Conservation (phyloP, 176 grass and related monocot species). For the Coix lacrymajobi region DNA sequence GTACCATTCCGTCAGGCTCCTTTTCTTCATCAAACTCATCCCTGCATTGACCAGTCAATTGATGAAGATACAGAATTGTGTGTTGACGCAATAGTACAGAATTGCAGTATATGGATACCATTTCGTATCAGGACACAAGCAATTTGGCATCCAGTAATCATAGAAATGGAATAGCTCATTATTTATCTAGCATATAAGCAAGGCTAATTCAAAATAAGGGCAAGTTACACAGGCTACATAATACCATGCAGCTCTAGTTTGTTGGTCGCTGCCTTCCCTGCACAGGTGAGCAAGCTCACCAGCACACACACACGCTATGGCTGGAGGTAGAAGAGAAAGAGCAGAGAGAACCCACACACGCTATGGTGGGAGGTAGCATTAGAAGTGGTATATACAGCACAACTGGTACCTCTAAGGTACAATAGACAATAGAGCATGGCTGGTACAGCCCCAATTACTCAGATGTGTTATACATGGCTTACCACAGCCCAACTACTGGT, state of each 20-base stretch:
- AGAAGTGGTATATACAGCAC: too few relatives aligned
- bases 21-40: constrained; percentile 89
- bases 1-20: constrained; percentile 86
- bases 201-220: neutral
- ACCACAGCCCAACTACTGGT: too few relatives aligned
- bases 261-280: too few relatives aligned
- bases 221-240: neutral
- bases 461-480: too few relatives aligned
- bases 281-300: too few relatives aligned
- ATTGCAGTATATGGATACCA: neutral
- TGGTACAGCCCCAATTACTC: too few relatives aligned
- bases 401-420: too few relatives aligned
- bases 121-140: neutral
- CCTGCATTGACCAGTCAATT: constrained; percentile 49
- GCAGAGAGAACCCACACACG: too few relatives aligned
- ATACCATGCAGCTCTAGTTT: neutral
- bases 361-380: too few relatives aligned
- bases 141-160: constrained; percentile 2
- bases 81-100: neutral
- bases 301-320: too few relatives aligned
- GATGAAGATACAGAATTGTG: constrained; percentile 4
- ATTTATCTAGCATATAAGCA: neutral
- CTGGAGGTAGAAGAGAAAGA: too few relatives aligned
- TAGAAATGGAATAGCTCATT: neutral
- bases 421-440: too few relatives aligned